A percentile compares a stretch with the other conserved stretches of the same genome.
Conservation (phyloP, 108 stramenopile genomes). For the Chaetoceros tenuissimus region DNA sequence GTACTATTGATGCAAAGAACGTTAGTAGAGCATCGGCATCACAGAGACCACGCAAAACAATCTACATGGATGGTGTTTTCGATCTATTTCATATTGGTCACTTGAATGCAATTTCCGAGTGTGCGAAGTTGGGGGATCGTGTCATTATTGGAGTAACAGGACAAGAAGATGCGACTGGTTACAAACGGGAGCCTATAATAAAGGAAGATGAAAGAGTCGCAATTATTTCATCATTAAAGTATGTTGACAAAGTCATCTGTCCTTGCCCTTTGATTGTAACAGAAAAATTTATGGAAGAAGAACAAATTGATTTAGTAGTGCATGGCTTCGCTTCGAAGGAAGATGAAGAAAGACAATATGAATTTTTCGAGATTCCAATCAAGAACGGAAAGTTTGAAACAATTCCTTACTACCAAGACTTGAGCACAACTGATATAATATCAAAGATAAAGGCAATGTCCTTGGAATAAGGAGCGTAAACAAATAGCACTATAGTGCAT, state of each 20-base stretch:
- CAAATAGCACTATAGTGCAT: too few species aligned
- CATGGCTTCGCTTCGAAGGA: constrained; percentile 58
- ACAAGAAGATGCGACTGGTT: constrained; percentile 53
- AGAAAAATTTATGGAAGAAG: constrained; percentile 48
- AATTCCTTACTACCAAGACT: constrained; percentile 41
- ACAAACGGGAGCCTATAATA: constrained; percentile 59
- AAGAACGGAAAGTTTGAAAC: constrained; percentile 38
- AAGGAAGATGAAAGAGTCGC: constrained; percentile 42
- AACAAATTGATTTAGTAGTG: constrained; percentile 61
- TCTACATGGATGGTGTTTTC: constrained; percentile 74
- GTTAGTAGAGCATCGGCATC: neutral
- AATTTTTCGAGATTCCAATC: constrained; percentile 47
- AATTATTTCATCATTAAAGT: constrained; percentile 34
- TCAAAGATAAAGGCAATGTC: constrained; percentile 18
- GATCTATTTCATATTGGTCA: constrained; percentile 76
- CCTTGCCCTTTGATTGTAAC: constrained; percentile 62
- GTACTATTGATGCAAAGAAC: neutral
- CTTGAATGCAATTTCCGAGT: constrained; percentile 55
- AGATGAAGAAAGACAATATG: constrained; percentile 41
- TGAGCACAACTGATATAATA: constrained; percentile 59
- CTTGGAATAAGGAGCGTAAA: too few species aligned
- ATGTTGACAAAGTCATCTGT: constrained; percentile 49
- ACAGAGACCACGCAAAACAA: constrained; percentile 21
- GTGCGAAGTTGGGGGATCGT: constrained; percentile 30
- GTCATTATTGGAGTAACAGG: constrained; percentile 65